These are phyloP conservation scores for Trichoderma gracile DNA, from an alignment of 2,329 filamentous ascomycete genomes.

Conservation along the genomic window DNA sequence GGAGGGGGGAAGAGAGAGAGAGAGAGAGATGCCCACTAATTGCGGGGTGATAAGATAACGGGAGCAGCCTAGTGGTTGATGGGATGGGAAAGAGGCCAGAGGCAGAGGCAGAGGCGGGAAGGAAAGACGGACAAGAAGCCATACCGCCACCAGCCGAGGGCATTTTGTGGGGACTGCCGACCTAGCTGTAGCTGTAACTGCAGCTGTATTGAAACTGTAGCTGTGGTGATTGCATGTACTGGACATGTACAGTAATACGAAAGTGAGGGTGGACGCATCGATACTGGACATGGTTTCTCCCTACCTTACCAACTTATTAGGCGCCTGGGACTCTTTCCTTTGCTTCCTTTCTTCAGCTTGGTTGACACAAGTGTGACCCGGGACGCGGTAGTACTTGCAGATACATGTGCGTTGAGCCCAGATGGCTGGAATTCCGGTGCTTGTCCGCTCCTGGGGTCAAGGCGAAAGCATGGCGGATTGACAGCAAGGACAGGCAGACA, in stretches of 20 bases:
- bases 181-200: too few relatives aligned
- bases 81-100: not conserved
- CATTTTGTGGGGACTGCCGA: too few relatives aligned
- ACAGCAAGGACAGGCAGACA: constrained; percentile 18
- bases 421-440: not conserved
- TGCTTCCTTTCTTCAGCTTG: too few relatives aligned
- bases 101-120: not conserved
- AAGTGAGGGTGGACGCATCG: too few relatives aligned
- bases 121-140: not conserved
- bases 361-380: too few relatives aligned
- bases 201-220: not conserved
- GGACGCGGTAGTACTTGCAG: too few relatives aligned
- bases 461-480: constrained; percentile 7
- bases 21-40: constrained; percentile 21
- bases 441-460: not conserved
- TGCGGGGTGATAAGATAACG: constrained; percentile 29
- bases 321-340: too few relatives aligned
- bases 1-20: not conserved
- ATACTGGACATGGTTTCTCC: too few relatives aligned
- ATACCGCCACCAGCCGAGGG: constrained; percentile 5
- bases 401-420: too few relatives aligned
- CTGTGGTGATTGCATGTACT: not conserved
- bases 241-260: not conserved
- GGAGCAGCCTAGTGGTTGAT: constrained; percentile 19
- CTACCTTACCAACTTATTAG: too few relatives aligned